Evolutionary conservation across 108 stramenopile genomes (phyloP), one percentile per base, ranked within the genome.

Genomic region (Discostella stelligeroides): DNA sequence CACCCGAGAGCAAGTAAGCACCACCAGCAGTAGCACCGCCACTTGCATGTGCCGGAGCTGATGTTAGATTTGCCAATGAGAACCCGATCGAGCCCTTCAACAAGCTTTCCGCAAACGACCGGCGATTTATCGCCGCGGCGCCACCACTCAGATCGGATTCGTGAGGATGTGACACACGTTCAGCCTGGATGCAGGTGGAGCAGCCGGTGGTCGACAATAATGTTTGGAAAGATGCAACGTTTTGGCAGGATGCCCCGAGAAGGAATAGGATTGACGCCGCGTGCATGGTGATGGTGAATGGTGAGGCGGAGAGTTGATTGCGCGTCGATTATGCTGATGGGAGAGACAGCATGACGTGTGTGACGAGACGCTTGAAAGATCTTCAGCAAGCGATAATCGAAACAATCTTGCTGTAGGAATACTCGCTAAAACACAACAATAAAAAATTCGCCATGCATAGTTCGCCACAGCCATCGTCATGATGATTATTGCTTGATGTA

Each of bases 21-120:
- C 92, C 92, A 41, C 90, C 90, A 39, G 90, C 92, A 5, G 92
- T 94, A 10, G 92, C 90, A 34, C 92, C 92, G 23, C 92, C 92
- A 42, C 86, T 88, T 11, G 90, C 92, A 45, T 69, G 11, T 7
- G 80, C 87, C 27, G 62, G 66, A 24, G 73, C 39, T 24, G 62
- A 60, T 17, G 59, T 10, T 18, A 66, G 24, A 59, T 42, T 13
- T 28, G 23, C 34, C 59, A 57, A 48, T 21, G 73, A 29, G 8
- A 43, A 37, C 14, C 43, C 1, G 30, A 58, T 21, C 27, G 75
- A 64, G 17, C 25, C 61, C 41, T 62, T 51, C 21, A 68, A 1
- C 28, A 15, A 25, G 20, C 55, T 66, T 34, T 68, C 61, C 40
- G 65, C 48, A 46, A 79, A 67, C 15, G 23, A 51, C 46, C 57